phyloP scores from a whole-genome alignment of 2,329 filamentous ascomycete genomes.

The Aspergillus latus region DNA sequence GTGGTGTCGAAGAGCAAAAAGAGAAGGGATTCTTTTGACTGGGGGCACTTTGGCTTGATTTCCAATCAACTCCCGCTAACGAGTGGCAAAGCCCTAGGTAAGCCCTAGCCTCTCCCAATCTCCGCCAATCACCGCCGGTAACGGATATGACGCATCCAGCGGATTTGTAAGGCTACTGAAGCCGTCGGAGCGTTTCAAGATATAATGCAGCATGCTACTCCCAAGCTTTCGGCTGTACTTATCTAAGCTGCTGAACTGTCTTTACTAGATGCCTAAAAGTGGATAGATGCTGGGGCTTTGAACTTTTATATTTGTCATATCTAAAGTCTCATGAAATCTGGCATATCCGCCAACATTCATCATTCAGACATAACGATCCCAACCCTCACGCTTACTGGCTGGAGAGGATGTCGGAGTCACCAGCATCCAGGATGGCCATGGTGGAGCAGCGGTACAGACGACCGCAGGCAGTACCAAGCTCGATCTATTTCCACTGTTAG shows the following conservation, averaged over 20 bases:
- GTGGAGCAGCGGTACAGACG: constrained; percentile 98
- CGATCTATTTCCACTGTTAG: constrained; percentile 73
- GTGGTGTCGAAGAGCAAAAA: constrained; percentile 37
- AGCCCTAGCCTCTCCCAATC: constrained; percentile 34
- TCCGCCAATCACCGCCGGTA: constrained; percentile 27
- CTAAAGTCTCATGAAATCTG: constrained; percentile 21
- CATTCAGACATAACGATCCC: constrained; percentile 25
- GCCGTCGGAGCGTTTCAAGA: constrained; percentile 13
- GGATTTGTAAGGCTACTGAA: constrained; percentile 23
- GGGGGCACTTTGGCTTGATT: constrained; percentile 40
- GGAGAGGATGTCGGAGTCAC: constrained; percentile 95
- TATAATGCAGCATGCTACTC: not conserved
- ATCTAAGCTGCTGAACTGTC: not conserved
- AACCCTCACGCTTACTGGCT: constrained; percentile 25
- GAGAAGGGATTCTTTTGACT: constrained; percentile 28
- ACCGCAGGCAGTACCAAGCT: constrained; percentile 96
- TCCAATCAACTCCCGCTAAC: constrained; percentile 44
- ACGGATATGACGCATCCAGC: constrained; percentile 14
- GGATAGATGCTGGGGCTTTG: constrained; percentile 1
- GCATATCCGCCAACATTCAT: constrained; percentile 15
- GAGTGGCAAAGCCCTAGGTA: constrained; percentile 43
- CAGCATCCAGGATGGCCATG: constrained; percentile 95
- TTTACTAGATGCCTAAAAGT: not conserved
- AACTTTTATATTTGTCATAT: constrained; percentile 26
- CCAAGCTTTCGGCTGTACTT: not conserved